Evolutionary conservation across 2,329 filamentous ascomycete genomes (phyloP).

Genomic region (Zarea fungicola): DNA sequence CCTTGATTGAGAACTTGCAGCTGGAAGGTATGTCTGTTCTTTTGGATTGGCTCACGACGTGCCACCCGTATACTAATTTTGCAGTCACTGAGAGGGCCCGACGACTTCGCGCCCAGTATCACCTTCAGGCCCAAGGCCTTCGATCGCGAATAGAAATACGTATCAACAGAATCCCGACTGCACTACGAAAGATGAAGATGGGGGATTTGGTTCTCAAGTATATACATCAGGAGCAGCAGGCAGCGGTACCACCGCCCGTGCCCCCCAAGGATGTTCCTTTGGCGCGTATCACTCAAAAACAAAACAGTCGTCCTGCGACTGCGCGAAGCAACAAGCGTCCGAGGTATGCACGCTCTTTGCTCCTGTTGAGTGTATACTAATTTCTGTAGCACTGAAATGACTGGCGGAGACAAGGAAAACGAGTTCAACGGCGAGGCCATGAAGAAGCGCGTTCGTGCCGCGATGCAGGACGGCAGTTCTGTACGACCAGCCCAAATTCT

Average conservation of each 20-base stretch:
- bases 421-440: constrained; percentile 56
- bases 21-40: constrained; percentile 63
- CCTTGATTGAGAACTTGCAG: constrained; percentile 82
- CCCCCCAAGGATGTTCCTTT: constrained; percentile 43
- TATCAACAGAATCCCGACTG: constrained; percentile 82
- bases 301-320: constrained; percentile 18
- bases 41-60: neutral
- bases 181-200: constrained; percentile 75
- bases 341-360: constrained; percentile 38
- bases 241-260: constrained; percentile 36
- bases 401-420: constrained; percentile 70
- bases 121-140: constrained; percentile 79
- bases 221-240: constrained; percentile 39
- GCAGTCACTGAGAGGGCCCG: constrained; percentile 82
- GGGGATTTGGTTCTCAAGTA: constrained; percentile 63
- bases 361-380: constrained; percentile 23
- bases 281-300: constrained; percentile 20
- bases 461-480: constrained; percentile 33
- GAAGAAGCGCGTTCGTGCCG: constrained; percentile 59
- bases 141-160: constrained; percentile 85
- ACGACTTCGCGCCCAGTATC: constrained; percentile 83
- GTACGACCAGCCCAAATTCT: constrained; percentile 55
- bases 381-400: constrained; percentile 53
- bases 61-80: constrained; percentile 16
- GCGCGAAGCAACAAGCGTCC: constrained; percentile 40